Conservation (phyloP, 768 basidiomycete species). For the Tephrocybe sp. region DNA sequence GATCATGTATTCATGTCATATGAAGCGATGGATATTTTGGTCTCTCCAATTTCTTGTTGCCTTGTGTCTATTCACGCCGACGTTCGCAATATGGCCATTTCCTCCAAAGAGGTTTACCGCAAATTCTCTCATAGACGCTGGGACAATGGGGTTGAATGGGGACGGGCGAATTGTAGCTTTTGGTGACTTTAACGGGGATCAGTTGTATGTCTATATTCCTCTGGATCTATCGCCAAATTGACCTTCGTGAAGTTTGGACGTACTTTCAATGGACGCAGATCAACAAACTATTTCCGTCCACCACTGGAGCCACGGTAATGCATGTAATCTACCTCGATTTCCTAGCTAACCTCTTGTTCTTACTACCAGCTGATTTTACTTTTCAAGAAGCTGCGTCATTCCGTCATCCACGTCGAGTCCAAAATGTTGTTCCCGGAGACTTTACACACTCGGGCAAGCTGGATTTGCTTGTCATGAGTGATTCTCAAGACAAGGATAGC, state of each 20-base stretch:
- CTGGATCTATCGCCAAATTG: background rate
- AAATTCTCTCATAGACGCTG: conserved; percentile 79
- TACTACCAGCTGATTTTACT: conserved; percentile 50
- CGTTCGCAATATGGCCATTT: conserved; percentile 71
- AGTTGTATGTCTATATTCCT: conserved; percentile 64
- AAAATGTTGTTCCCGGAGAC: conserved; percentile 91
- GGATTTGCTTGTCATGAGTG: conserved; percentile 87
- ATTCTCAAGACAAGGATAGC: conserved; percentile 44
- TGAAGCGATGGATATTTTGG: conserved; percentile 10
- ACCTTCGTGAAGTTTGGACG: conserved; percentile 60
- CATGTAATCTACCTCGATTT: no score
- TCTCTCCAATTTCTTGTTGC: background rate
- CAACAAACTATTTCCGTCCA: conserved; percentile 76
- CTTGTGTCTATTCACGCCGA: conserved; percentile 7
- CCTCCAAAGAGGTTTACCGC: conserved; percentile 81
- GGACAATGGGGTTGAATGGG: conserved; percentile 73
- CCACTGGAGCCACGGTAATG: conserved; percentile 77
- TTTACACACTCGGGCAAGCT: conserved; percentile 91
- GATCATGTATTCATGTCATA: conserved; percentile 11
- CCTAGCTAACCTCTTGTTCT: no score
- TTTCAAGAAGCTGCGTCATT: conserved; percentile 54
- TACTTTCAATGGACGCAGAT: conserved; percentile 73
- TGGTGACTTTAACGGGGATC: conserved; percentile 96
- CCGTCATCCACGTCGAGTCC: conserved; percentile 54
- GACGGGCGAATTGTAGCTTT: conserved; percentile 80